Percentiles rank a stretch among this genome's conserved stretches.
phyloP scores from a whole-genome alignment of 2,329 filamentous ascomycete genomes.

The Aspergillus glaucus region DNA sequence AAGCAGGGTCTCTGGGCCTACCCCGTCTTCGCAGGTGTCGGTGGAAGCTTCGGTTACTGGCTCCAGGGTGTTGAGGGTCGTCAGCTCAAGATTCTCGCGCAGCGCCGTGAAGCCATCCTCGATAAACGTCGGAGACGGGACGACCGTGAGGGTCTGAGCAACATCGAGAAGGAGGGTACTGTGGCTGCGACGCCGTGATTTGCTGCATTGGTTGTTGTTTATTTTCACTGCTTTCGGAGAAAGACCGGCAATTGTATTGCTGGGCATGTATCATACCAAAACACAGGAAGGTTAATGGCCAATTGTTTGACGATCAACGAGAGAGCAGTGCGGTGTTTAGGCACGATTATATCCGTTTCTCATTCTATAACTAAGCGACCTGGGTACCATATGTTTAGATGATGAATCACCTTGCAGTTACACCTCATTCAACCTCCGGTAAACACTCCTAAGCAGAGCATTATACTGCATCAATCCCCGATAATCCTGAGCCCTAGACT shows the following conservation, averaged over 20 bases:
- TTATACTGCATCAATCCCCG: neutral
- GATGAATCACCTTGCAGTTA: neutral
- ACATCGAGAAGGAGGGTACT: constrained; percentile 27
- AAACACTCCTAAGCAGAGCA: constrained; percentile 1
- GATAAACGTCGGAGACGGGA: constrained; percentile 83
- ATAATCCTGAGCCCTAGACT: neutral
- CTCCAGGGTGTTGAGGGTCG: constrained; percentile 80
- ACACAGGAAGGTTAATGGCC: neutral
- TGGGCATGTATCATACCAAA: neutral
- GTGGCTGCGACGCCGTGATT: constrained; percentile 33
- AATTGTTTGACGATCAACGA: neutral
- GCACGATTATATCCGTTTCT: too few relatives aligned
- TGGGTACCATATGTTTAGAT: neutral
- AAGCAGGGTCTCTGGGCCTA: constrained; percentile 81
- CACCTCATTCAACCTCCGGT: neutral
- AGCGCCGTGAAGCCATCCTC: constrained; percentile 72
- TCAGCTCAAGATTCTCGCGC: constrained; percentile 68
- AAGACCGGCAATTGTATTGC: neutral
- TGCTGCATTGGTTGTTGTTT: neutral
- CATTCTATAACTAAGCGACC: too few relatives aligned
- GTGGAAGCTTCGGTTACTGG: constrained; percentile 95
- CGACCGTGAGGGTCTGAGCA: constrained; percentile 46
- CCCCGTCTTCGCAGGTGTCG: constrained; percentile 77
- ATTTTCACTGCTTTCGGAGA: neutral
- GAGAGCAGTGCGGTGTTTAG: too few relatives aligned